phyloP scores from a whole-genome alignment of 768 basidiomycete genomes.

The Mycena metata region DNA sequence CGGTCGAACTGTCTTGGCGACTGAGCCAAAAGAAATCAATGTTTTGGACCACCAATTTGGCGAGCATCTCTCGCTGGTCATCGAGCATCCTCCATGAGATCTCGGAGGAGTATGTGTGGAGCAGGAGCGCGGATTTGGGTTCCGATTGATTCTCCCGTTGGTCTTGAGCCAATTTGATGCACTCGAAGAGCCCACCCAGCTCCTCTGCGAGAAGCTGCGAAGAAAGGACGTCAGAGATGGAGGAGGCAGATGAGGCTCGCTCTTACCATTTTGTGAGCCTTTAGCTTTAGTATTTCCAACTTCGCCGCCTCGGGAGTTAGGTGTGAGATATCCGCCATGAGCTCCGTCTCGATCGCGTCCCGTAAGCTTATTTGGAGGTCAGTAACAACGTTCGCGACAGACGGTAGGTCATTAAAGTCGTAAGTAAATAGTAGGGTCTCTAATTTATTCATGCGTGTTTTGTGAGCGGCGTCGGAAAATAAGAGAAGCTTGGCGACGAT shows the following conservation, averaged over 20 bases:
- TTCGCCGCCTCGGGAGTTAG: constrained; percentile 60
- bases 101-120: constrained; percentile 86
- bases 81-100: constrained; percentile 95
- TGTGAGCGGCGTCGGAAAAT: constrained; percentile 90
- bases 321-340: constrained; percentile 54
- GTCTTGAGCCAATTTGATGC: constrained; percentile 86
- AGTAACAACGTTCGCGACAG: constrained; percentile 78
- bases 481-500: constrained; percentile 89
- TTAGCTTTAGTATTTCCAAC: constrained; percentile 73
- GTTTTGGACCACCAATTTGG: constrained; percentile 86
- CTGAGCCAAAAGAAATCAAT: constrained; percentile 88
- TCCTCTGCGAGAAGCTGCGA: constrained; percentile 73
- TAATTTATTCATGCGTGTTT: constrained; percentile 80
- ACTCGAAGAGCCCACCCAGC: constrained; percentile 87
- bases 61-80: constrained; percentile 75
- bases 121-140: constrained; percentile 82
- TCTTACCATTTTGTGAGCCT: constrained; percentile 65
- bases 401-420: constrained; percentile 84
- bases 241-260: background rate
- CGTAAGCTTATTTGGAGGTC: constrained; percentile 83
- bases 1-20: constrained; percentile 89
- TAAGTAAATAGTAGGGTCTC: constrained; percentile 89
- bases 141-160: constrained; percentile 74
- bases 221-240: constrained; percentile 7
- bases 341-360: constrained; percentile 67